These are phyloP conservation scores for Cordyceps tenuipes DNA, from an alignment of 2,329 filamentous ascomycete species.

Conservation along the genomic window DNA sequence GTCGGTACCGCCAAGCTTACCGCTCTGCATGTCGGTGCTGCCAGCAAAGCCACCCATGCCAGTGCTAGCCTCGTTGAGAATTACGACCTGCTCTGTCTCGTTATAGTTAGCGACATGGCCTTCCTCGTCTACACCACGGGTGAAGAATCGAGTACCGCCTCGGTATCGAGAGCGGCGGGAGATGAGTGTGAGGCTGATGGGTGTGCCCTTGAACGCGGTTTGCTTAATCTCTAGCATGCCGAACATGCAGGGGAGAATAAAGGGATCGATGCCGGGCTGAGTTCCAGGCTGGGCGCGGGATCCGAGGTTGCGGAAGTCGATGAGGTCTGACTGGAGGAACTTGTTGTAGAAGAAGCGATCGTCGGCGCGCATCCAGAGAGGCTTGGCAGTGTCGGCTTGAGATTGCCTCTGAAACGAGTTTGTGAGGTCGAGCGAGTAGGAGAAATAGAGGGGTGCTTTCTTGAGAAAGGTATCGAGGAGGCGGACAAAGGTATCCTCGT, in stretches of 20 bases:
- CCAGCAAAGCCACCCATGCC: constrained; percentile 75
- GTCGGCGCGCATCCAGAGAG: constrained; percentile 86
- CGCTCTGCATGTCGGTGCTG: constrained; percentile 66
- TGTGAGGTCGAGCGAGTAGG: constrained; percentile 92
- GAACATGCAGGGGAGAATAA: constrained; percentile 90
- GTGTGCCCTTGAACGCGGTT: constrained; percentile 75
- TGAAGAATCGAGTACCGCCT: constrained; percentile 89
- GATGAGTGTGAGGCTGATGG: constrained; percentile 78
- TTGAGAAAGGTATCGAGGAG: constrained; percentile 77
- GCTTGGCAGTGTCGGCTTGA: constrained; percentile 59
- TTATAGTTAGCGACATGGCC: constrained; percentile 99
- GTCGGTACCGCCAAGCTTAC: constrained; percentile 49
- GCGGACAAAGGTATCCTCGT: constrained; percentile 84
- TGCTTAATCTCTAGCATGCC: constrained; percentile 89
- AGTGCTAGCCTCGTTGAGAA: constrained; percentile 73
- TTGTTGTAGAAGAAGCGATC: constrained; percentile 99
- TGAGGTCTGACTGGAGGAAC: constrained; percentile 83
- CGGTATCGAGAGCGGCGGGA: constrained; percentile 82
- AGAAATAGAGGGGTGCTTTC: constrained; percentile 91
- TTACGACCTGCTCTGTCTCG: constrained; percentile 88
- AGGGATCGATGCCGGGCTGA: constrained; percentile 76
- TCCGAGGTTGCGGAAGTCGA: constrained; percentile 68
- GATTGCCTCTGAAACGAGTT: constrained; percentile 95
- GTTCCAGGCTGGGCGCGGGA: constrained; percentile 56
- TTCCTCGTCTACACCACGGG: constrained; percentile 83